Percentiles rank a stretch among this genome's conserved stretches.
Conservation (phyloP, 495 filamentous ascomycete species). For the Margaritispora aquatica region DNA sequence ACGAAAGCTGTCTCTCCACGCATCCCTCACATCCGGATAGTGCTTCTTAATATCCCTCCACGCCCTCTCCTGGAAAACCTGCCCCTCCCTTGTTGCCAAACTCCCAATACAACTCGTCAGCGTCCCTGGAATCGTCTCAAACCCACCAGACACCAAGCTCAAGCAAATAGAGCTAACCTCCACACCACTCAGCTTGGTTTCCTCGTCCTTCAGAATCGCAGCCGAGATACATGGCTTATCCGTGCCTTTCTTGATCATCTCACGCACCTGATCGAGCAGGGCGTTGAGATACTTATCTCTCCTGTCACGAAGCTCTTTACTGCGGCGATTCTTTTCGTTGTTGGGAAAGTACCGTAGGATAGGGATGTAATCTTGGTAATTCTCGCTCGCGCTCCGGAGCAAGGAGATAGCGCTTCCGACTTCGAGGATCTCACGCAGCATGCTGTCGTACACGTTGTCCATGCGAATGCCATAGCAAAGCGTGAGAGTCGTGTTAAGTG, state of each 20-base stretch:
- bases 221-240: slow-evolving; percentile 60
- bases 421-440: slow-evolving; percentile 57
- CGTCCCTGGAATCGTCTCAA: slow-evolving; percentile 57
- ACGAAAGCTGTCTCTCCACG: slow-evolving; percentile 39
- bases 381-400: slow-evolving; percentile 54
- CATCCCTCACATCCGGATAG: slow-evolving; percentile 40
- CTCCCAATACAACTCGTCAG: slow-evolving; percentile 55
- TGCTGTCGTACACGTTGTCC: slow-evolving; percentile 44
- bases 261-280: slow-evolving; percentile 46
- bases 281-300: slow-evolving; percentile 52
- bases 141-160: slow-evolving; percentile 55
- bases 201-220: slow-evolving; percentile 56
- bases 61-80: slow-evolving; percentile 56
- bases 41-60: slow-evolving; percentile 47
- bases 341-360: slow-evolving; percentile 51
- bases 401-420: slow-evolving; percentile 55
- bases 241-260: slow-evolving; percentile 51
- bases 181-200: slow-evolving; percentile 48
- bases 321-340: slow-evolving; percentile 40
- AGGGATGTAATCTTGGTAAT: slow-evolving; percentile 59
- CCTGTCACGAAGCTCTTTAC: slow-evolving; percentile 49
- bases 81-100: slow-evolving; percentile 46
- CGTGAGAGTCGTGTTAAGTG: slow-evolving; percentile 51
- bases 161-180: slow-evolving; percentile 56
- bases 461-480: slow-evolving; percentile 60